A percentile compares a stretch with the other conserved stretches of the same genome.
Evolutionary conservation across 768 basidiomycete genomes (phyloP).

Genomic region (Erythrobasidium yunnanense): DNA sequence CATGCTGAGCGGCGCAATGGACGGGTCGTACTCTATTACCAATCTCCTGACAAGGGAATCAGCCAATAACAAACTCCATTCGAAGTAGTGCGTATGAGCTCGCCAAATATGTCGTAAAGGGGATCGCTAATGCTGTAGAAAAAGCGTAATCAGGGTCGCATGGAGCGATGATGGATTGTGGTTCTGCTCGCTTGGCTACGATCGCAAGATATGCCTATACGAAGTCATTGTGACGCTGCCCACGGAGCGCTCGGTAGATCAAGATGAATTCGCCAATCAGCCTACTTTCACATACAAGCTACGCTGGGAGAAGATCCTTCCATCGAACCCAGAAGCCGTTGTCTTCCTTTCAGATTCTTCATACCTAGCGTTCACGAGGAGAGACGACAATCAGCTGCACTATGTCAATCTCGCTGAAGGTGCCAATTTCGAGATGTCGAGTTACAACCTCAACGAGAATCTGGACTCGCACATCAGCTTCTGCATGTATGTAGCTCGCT

Average conservation of each 20-base stretch:
- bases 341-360: constrained; percentile 32
- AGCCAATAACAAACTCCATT: constrained; percentile 31
- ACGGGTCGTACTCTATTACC: constrained; percentile 29
- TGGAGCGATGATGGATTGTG: constrained; percentile 34
- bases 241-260: not conserved
- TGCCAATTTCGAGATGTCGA: constrained; percentile 1
- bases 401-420: constrained; percentile 31
- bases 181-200: constrained; percentile 36
- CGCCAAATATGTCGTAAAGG: not conserved
- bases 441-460: constrained; percentile 38
- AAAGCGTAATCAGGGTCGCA: constrained; percentile 30
- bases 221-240: constrained; percentile 11
- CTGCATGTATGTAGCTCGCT: constrained; percentile 25
- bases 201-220: constrained; percentile 36
- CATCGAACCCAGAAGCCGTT: constrained; percentile 37
- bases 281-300: constrained; percentile 25
- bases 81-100: constrained; percentile 28
- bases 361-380: constrained; percentile 23
- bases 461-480: constrained; percentile 36
- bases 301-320: constrained; percentile 19
- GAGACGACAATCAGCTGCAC: constrained; percentile 39
- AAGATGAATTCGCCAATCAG: constrained; percentile 27
- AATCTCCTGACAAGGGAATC: constrained; percentile 34
- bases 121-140: not conserved
- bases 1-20: constrained; percentile 36